Evolutionary conservation across 2,329 filamentous ascomycete genomes (phyloP).

Genomic region (Colletotrichum eremochloae): DNA sequence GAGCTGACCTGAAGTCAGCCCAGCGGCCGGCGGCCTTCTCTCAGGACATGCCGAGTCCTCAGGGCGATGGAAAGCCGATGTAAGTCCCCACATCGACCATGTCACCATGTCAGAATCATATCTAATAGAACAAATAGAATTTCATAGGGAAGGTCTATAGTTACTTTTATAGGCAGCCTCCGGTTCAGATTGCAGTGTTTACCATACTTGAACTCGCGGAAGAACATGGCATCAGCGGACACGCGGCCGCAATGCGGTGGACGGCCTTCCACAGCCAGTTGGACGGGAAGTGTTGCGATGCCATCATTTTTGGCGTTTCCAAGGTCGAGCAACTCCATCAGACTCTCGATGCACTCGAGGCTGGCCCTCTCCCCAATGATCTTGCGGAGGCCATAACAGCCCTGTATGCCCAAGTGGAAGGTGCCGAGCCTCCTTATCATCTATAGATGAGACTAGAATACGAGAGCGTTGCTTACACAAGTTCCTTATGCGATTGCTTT

Average conservation of each 20-base stretch:
- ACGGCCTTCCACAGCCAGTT: constrained; percentile 1
- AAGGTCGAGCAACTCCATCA: not conserved
- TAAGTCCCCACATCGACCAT: not conserved
- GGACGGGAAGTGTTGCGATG: not conserved
- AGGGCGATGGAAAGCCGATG: not conserved
- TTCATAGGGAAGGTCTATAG: not conserved
- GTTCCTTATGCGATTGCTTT: not conserved
- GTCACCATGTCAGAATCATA: too few relatives aligned
- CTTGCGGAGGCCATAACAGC: not conserved
- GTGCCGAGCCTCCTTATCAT: constrained; percentile 5
- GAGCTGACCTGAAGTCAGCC: not conserved
- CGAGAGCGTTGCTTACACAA: not conserved
- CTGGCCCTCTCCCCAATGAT: constrained; percentile 8
- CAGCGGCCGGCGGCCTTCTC: not conserved
- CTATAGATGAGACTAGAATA: not conserved
- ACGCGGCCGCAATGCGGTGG: constrained; percentile 8
- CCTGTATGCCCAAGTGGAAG: not conserved
- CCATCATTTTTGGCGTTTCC: not conserved
- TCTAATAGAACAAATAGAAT: not conserved
- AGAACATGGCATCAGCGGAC: constrained; percentile 1
- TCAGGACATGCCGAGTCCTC: not conserved
- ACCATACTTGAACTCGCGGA: not conserved
- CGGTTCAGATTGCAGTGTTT: not conserved
- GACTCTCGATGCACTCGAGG: not conserved
- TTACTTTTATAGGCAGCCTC: not conserved